phyloP scores from a whole-genome alignment of 1,284 basidiomycete genomes.

The Cryptococcus maquisensis region DNA sequence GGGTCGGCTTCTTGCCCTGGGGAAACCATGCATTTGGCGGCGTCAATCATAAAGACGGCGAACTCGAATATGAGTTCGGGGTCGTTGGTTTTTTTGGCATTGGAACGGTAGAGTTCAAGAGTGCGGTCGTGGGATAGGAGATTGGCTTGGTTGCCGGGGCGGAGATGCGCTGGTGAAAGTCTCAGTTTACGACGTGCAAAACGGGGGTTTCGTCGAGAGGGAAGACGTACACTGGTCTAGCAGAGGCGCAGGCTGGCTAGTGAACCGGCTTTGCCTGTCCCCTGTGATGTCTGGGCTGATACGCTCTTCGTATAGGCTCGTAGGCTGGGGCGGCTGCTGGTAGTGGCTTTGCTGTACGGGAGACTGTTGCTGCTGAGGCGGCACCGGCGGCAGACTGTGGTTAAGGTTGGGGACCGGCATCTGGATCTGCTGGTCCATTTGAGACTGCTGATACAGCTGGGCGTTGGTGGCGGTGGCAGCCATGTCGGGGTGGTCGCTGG shows the following conservation, averaged over 20 bases:
- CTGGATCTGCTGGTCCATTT: background rate
- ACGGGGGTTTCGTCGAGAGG: background rate
- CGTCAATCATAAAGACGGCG: slow-evolving; percentile 97
- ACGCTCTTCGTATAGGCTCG: slow-evolving; percentile 5
- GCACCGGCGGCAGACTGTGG: background rate
- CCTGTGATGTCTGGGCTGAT: slow-evolving; percentile 3
- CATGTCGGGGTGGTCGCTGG: too few relatives aligned
- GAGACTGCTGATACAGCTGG: background rate
- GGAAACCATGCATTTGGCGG: slow-evolving; percentile 68
- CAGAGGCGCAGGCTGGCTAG: slow-evolving; percentile 35
- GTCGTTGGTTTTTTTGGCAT: slow-evolving; percentile 98
- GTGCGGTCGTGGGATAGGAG: slow-evolving; percentile 92
- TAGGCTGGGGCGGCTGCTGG: background rate
- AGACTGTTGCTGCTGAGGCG: background rate
- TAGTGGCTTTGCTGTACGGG: background rate
- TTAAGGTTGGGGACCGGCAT: background rate
- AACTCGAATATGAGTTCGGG: slow-evolving; percentile 97
- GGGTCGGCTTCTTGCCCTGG: slow-evolving; percentile 18
- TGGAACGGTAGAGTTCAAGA: slow-evolving; percentile 91
- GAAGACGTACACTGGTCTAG: slow-evolving; percentile 47
- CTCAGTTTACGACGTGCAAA: background rate
- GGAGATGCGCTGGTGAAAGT: slow-evolving; percentile 62
- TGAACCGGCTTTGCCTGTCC: slow-evolving; percentile 24
- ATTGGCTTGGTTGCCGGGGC: slow-evolving; percentile 85
- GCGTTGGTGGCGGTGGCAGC: background rate